phyloP scores from a whole-genome alignment of 2,329 filamentous ascomycete species.

The Beauveria pseudobassiana region DNA sequence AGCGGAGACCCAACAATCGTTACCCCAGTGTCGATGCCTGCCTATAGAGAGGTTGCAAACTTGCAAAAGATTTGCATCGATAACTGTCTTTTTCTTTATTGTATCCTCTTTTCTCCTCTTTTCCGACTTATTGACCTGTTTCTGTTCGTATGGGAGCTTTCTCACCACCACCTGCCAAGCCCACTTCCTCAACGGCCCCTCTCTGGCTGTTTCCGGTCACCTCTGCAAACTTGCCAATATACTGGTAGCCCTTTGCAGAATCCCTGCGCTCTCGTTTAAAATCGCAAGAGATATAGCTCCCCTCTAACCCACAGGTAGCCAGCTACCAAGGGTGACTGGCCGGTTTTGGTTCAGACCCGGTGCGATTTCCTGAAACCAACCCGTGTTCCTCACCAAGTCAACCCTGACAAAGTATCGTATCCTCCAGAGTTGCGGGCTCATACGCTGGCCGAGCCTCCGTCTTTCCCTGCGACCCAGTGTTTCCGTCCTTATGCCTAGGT shows the following conservation, averaged over 20 bases:
- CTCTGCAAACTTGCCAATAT: background rate
- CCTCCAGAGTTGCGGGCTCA: background rate
- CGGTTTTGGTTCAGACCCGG: background rate
- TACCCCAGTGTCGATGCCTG: too few species aligned
- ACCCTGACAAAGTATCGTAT: background rate
- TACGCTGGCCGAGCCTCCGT: background rate
- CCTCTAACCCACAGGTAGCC: background rate
- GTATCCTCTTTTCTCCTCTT: background rate
- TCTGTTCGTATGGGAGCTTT: background rate
- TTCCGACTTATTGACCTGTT: too few species aligned
- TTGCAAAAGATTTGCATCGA: too few species aligned
- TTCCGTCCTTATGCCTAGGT: background rate
- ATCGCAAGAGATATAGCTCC: background rate
- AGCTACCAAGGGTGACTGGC: background rate
- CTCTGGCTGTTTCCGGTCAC: conserved; percentile 2
- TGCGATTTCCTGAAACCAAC: background rate
- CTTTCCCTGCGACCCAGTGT: background rate
- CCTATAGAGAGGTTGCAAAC: too few species aligned
- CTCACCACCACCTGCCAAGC: background rate
- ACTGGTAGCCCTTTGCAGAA: background rate
- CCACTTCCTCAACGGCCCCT: background rate
- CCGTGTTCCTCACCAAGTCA: background rate
- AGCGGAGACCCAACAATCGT: background rate
- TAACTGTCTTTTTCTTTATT: background rate
- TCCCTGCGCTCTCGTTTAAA: too few species aligned